These are phyloP conservation scores for Sphagnum tenellum DNA, from an alignment of 225 moss, liverwort and hornwort species.

Conservation along the genomic window DNA sequence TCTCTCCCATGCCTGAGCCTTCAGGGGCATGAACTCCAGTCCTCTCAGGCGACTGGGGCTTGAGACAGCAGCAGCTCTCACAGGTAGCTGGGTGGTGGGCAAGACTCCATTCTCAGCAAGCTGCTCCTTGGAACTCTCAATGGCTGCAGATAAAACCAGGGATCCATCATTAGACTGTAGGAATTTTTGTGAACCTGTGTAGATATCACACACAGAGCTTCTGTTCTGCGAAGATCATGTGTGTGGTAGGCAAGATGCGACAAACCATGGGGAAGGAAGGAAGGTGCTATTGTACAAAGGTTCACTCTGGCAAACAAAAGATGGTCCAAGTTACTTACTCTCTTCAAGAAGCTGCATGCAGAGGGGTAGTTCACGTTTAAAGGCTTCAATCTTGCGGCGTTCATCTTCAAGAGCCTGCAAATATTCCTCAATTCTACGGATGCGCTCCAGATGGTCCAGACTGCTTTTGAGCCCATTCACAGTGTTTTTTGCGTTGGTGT, in stretches of 20 bases:
- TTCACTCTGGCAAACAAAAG: too few relatives aligned
- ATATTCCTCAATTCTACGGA: constrained; percentile 45
- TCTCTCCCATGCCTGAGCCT: constrained; percentile 55
- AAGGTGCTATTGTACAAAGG: too few relatives aligned
- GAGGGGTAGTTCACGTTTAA: constrained; percentile 84
- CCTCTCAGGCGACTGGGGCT: too few relatives aligned
- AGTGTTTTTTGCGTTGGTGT: constrained; percentile 19
- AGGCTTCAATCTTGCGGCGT: constrained; percentile 90
- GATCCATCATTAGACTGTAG: neutral
- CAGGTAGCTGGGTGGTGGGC: too few relatives aligned
- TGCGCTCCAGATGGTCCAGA: constrained; percentile 18
- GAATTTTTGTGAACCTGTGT: neutral
- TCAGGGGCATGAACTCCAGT: constrained; percentile 63
- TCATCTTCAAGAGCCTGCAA: constrained; percentile 72
- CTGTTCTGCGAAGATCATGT: too few relatives aligned
- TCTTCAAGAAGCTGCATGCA: constrained; percentile 95
- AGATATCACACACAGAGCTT: too few relatives aligned
- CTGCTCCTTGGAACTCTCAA: constrained; percentile 56
- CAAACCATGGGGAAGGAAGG: too few relatives aligned
- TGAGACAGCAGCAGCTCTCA: too few relatives aligned
- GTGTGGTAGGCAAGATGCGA: too few relatives aligned
- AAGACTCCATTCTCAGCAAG: constrained; percentile 2
- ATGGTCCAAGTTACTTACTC: constrained; percentile 29
- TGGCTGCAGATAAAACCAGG: constrained; percentile 28
- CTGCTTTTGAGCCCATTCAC: constrained; percentile 23